These are phyloP conservation scores for Wickerhamia fluorescens DNA, from an alignment of 805 yeast species.

Conservation along the genomic window DNA sequence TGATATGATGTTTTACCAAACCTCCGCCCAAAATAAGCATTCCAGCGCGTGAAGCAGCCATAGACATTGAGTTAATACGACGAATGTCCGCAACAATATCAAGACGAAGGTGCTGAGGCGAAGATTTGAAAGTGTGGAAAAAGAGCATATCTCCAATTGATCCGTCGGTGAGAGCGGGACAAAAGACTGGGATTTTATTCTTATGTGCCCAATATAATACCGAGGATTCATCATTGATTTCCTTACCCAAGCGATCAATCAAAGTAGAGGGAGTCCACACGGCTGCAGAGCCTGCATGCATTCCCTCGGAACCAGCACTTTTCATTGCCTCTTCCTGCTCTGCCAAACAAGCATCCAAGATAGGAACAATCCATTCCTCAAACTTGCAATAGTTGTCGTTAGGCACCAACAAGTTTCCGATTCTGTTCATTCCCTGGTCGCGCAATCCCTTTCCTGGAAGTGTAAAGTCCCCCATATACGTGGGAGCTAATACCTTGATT, in stretches of 20 bases:
- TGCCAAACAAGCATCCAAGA: constrained; percentile 75
- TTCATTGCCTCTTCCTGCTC: constrained; percentile 74
- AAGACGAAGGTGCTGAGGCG: constrained; percentile 81
- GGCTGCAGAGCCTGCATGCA: constrained; percentile 58
- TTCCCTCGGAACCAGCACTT: constrained; percentile 40
- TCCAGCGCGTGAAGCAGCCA: constrained; percentile 92
- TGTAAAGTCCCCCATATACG: constrained; percentile 87
- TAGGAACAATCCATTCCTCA: constrained; percentile 98
- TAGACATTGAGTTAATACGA: constrained; percentile 82
- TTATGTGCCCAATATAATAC: constrained; percentile 98
- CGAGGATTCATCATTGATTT: constrained; percentile 87
- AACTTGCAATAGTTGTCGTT: constrained; percentile 96
- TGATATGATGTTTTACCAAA: constrained; percentile 90
- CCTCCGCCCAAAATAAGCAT: constrained; percentile 98
- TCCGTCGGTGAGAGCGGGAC: constrained; percentile 98
- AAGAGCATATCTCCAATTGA: constrained; percentile 98
- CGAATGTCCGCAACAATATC: constrained; percentile 95
- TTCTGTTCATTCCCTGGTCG: constrained; percentile 95
- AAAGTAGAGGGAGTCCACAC: constrained; percentile 93
- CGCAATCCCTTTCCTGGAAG: constrained; percentile 76
- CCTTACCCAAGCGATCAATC: constrained; percentile 90
- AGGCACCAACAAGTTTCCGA: constrained; percentile 94
- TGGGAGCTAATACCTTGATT: constrained; percentile 94
- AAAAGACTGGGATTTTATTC: constrained; percentile 90
- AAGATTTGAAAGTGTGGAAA: constrained; percentile 94